Base-by-base conservation (phyloP, 768 basidiomycete genomes). In the Pulveroboletus sp. region DNA sequence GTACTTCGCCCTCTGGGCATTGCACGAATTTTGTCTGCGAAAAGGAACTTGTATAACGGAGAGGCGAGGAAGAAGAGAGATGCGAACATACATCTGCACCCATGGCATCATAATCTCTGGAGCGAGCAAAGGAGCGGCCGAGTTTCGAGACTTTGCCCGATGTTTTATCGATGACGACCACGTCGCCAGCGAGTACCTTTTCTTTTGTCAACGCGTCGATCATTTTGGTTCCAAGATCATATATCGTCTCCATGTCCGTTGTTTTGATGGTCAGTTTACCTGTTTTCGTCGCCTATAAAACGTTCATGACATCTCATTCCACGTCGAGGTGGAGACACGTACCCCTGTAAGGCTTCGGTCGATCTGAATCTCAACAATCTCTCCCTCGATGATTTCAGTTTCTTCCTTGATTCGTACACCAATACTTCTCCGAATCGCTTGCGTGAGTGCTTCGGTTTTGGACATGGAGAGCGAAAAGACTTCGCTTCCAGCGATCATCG, bases 161-260 rank as follows among this genome's bases (percentile, higher is more conserved):
- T 0, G 92, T 92, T 67, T 98, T 98, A 76, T 98, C 97, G 60
- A 99, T 97, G 45, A 90, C 81, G 58, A 99, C 85, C 17, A 99
- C 87, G 60, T 99, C 97, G 21, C 97, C 97, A 0, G 86, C 86
- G 6, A 93, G 78, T 6, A 98, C 93, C 61, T 97, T 98, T 73
- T 98, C 97, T 71, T 97, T 97, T 33, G 92, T 88, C 24, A 99
- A 72, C 4, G 94, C 86, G 57, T 99, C 97, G 41, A 99, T 98
- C 97, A 99, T 98, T 78, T 98, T 99, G 42, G 86, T 91, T 11
- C 97, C 97, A 25, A 98, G 79, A 70, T 99, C 97, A 65, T 99
- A 99, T 27, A 99, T 87, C 5, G 97, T 98, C 73, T 98, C 97
- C 97, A 99, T 98, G 67, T 98, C 95, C 3, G 94, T 97, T 13